phyloP scores from a whole-genome alignment of 768 basidiomycete genomes.

The Exidia glandulosa region DNA sequence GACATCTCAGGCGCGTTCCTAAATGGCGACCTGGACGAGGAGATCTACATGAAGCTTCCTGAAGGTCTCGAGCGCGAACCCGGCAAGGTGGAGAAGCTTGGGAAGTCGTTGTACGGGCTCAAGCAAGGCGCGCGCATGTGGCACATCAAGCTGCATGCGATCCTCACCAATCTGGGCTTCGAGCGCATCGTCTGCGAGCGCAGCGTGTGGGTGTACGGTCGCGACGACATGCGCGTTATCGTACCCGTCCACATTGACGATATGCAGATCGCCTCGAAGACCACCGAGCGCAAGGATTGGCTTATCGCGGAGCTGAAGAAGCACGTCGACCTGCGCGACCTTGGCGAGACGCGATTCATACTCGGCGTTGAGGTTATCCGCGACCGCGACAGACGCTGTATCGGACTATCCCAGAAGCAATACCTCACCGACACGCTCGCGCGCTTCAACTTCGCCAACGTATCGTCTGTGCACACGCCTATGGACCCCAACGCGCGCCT shows the following conservation, averaged over 20 bases:
- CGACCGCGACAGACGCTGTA: conserved; percentile 1
- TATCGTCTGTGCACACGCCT: conserved; percentile 7
- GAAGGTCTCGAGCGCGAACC: conserved; percentile 9
- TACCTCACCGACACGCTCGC: conserved; percentile 9
- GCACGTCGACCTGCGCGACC: neutral
- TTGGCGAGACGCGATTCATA: conserved; percentile 11
- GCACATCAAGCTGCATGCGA: conserved; percentile 16
- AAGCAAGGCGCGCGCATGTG: conserved; percentile 20
- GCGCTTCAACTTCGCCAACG: conserved; percentile 7
- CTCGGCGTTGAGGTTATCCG: conserved; percentile 12
- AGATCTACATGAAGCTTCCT: conserved; percentile 24
- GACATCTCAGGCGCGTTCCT: conserved; percentile 22
- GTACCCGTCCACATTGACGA: conserved; percentile 23
- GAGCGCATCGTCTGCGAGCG: conserved; percentile 9
- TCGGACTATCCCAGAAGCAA: conserved; percentile 10
- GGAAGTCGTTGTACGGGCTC: conserved; percentile 8
- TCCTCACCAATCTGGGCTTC: conserved; percentile 14
- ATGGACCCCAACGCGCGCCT: conserved; percentile 7
- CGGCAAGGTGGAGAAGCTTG: conserved; percentile 2
- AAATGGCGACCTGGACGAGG: conserved; percentile 19
- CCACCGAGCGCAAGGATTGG: neutral
- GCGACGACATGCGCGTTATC: conserved; percentile 5
- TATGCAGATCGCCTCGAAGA: conserved; percentile 11
- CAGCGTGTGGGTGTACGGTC: conserved; percentile 12
- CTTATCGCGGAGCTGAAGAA: neutral